phyloP scores from a whole-genome alignment of 192 early-diverging fungal genomes.

The Chytriomyces confervae region DNA sequence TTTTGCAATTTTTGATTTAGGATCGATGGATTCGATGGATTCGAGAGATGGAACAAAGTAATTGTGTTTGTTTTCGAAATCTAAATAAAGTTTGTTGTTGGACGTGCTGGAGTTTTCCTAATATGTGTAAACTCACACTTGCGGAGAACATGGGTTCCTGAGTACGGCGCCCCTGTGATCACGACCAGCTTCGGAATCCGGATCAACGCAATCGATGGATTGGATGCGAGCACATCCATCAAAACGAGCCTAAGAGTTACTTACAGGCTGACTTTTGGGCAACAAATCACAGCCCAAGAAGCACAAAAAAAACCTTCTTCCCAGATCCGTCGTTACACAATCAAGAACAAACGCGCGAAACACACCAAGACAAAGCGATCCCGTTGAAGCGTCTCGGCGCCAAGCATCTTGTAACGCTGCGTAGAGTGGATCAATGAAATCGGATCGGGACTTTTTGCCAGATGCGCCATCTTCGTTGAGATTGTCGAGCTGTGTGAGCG shows the following conservation, averaged over 20 bases:
- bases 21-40: neutral
- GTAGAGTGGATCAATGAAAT: constrained; percentile 3
- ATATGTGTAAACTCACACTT: neutral
- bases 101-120: neutral
- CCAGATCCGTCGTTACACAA: neutral
- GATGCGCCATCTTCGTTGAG: neutral
- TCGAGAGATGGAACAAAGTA: constrained; percentile 5
- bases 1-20: neutral
- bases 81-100: neutral
- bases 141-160: neutral
- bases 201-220: neutral
- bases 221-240: neutral
- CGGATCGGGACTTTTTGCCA: neutral
- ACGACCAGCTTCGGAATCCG: neutral
- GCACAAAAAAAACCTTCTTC: neutral
- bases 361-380: neutral
- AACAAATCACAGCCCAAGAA: neutral
- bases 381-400: neutral
- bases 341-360: constrained; percentile 25
- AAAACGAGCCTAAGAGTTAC: neutral
- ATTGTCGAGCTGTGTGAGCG: constrained; percentile 11
- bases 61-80: neutral
- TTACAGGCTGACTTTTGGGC: neutral
- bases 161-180: neutral
- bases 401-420: constrained; percentile 27